Evolutionary conservation across 106 monocot genomes (phyloP), one percentile per base, ranked within the genome.

Genomic region (Chionographis japonica): DNA sequence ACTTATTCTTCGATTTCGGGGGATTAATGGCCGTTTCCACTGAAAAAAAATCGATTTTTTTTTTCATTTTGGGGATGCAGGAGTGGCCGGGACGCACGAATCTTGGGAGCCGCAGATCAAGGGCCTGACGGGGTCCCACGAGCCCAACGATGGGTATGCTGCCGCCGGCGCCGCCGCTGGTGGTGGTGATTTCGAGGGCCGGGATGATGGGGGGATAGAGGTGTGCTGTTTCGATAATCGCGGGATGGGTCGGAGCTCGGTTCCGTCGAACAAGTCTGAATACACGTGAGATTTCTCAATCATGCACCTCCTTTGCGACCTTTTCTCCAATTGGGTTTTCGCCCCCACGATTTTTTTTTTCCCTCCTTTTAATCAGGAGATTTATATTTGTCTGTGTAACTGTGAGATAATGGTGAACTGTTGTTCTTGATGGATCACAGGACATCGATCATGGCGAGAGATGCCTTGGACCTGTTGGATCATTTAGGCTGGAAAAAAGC

Each of bases 161-260:
- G 54, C 40, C 54, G 16, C 39, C 46, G 8, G 61, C 12, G 55
- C 60, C 2, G 58, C 40, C 54, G 16, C 39, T 40, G 8, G 58
- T 9, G 55, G 56, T 2, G 46, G 9, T 46, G 46, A 46, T 5
- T 5, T 6, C 5, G 75, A 63, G 60, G 74, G 68, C 38, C 74
- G 6, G 35, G 36, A 73, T 63, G 75, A 4, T 5, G 62, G 8
- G 3, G 91, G 89, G 40, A 78, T 97, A 59, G 92, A 97, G 83
- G 76, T 97, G 17, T 97, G 97, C 68, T 85, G 89, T 72, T 97
- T 97, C 41, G 97, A 97, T 75, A 97, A 97, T 68, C 87, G 97
- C 15, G 97, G 97, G 37, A 85, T 97, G 76, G 97, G 97, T 15
- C 70, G 72, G 40, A 97, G 97, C 82, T 84, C 83, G 6, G 69